Base-by-base conservation (phyloP, 495 filamentous ascomycete species). In the Annulohypoxylon maeteangense region DNA sequence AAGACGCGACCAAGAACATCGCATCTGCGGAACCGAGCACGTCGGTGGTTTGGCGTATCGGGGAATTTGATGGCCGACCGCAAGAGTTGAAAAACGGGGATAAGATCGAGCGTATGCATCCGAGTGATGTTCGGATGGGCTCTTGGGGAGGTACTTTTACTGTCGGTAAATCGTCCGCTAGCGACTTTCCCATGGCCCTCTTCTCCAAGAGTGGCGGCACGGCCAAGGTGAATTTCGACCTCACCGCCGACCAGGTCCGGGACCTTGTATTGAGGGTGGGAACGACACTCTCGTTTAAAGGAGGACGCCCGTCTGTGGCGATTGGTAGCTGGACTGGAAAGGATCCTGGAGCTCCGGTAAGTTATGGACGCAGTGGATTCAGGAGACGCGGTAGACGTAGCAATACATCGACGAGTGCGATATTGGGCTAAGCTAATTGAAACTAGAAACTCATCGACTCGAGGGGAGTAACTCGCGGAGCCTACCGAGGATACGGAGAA, bases 91-190 rank as follows among this genome's bases (percentile, higher is more conserved):
- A 78, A 60, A 89, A 90, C 65, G 87, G 86, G 8, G 86, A 80
- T 20, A 87, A 86, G 61, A 86, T 89, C 55, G 83, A 85, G 47
- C 77, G 82, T 54, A 89, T 90, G 88, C 88, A 90, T 63, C 88
- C 88, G 0, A 81, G 80, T 0, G 88, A 89, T 71, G 71, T 69
- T 22, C 82, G 87, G 42, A 89, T 89, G 87, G 78, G 77, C 12
- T 72, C 79, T 23, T 90, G 87, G 88, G 79, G 81, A 8, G 62
- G 78, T 0, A 86, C 82, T 7, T 87, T 86, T 70, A 87, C 85
- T 1, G 82, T 87, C 3, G 88, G 87, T 10, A 79, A 79, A 8
- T 84, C 82, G 3, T 48, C 76, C 0, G 63, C 81, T 0, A 75
- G 79, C 7, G 80, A 82, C 16, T 87, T 89, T 72, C 87, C 87